Conservation (phyloP, 306 rosid species). For the Potentilla sterilis region DNA sequence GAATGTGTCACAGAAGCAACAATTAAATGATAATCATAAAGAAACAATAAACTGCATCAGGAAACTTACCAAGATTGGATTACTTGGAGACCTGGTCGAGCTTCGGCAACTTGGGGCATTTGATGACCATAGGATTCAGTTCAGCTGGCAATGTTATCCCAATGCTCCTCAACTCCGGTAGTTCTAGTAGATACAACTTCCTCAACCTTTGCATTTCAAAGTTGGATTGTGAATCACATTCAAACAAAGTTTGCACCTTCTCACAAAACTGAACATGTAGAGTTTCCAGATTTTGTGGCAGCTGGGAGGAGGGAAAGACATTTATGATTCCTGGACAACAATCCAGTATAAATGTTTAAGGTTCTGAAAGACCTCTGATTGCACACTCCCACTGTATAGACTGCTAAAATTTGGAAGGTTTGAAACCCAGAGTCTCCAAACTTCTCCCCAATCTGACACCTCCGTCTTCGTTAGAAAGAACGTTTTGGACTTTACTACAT, state of each 20-base stretch:
- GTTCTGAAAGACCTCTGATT: conserved; percentile 16
- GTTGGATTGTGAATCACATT: background rate
- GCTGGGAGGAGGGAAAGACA: conserved; percentile 20
- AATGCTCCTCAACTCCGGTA: conserved; percentile 29
- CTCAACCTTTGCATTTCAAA: conserved; percentile 8
- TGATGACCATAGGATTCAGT: background rate
- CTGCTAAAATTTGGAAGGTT: conserved; percentile 29
- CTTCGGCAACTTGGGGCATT: conserved; percentile 16
- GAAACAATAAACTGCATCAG: background rate
- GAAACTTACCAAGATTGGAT: background rate
- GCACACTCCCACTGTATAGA: conserved; percentile 1
- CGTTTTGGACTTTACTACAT: conserved; percentile 15
- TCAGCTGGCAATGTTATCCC: conserved; percentile 16
- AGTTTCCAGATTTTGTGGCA: conserved; percentile 24
- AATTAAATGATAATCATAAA: background rate
- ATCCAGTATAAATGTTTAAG: conserved; percentile 29
- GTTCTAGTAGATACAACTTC: conserved; percentile 28
- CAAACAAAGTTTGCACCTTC: conserved; percentile 18
- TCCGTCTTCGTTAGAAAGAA: conserved; percentile 5
- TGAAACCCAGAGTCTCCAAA: conserved; percentile 37
- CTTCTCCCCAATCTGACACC: background rate
- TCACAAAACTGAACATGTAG: conserved; percentile 37
- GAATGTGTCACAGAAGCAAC: background rate
- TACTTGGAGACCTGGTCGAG: background rate
- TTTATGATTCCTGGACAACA: conserved; percentile 29